Evolutionary conservation across 2,329 filamentous ascomycete species (phyloP).

Genomic region (Ophiosphaerella narmari): DNA sequence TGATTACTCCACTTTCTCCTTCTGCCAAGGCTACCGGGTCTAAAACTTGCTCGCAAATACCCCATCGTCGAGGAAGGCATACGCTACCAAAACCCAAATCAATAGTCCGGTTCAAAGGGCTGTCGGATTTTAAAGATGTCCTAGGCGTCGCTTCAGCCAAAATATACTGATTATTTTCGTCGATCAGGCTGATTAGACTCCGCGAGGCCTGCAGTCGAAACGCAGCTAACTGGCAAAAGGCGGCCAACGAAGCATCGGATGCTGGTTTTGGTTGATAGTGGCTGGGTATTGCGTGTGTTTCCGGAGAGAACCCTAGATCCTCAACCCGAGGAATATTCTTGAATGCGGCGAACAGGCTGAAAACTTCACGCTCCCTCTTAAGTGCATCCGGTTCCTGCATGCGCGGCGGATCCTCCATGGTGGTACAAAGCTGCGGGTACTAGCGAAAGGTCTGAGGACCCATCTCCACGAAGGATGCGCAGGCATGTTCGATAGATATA

Average conservation of each 20-base stretch:
- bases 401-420: conserved; percentile 6
- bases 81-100: conserved; percentile 25
- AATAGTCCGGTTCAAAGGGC: conserved; percentile 4
- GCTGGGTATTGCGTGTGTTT: conserved; percentile 1
- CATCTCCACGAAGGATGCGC: background rate
- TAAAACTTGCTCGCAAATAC: conserved; percentile 18
- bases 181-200: conserved; percentile 37
- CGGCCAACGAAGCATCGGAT: conserved; percentile 25
- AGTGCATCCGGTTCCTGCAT: background rate
- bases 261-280: conserved; percentile 15
- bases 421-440: background rate
- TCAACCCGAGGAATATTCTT: conserved; percentile 11
- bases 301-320: conserved; percentile 8
- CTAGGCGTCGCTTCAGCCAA: conserved; percentile 40
- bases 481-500: background rate
- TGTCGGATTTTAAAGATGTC: conserved; percentile 20
- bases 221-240: conserved; percentile 34
- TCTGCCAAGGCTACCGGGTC: conserved; percentile 2
- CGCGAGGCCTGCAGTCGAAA: conserved; percentile 31
- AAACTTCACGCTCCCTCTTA: conserved; percentile 18
- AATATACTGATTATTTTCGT: conserved; percentile 33
- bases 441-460: background rate
- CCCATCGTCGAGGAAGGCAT: conserved; percentile 20
- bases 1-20: conserved; percentile 10
- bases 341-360: conserved; percentile 18